These are phyloP conservation scores for Breynia disticha DNA, from an alignment of 441 rosid genomes.

Conservation along the genomic window DNA sequence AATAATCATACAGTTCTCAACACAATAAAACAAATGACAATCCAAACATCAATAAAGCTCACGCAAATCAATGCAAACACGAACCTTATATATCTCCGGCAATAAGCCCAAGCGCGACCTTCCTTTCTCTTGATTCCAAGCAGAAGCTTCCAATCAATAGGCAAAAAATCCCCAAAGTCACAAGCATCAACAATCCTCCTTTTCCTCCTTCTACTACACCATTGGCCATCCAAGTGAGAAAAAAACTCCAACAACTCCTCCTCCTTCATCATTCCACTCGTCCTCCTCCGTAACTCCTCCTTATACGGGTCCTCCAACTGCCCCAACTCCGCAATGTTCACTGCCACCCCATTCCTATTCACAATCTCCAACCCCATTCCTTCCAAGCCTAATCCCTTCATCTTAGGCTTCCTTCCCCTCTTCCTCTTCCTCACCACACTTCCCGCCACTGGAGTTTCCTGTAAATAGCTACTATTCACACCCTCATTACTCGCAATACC, in stretches of 20 bases:
- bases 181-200: conserved; percentile 70
- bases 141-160: conserved; percentile 66
- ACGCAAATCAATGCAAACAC: neutral
- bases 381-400: conserved; percentile 13
- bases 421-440: conserved; percentile 39
- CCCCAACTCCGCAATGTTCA: conserved; percentile 38
- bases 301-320: conserved; percentile 43
- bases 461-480: no score
- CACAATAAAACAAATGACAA: no score
- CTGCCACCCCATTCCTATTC: conserved; percentile 40
- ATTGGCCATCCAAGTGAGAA: conserved; percentile 51
- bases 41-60: neutral
- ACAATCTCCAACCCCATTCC: conserved; percentile 27
- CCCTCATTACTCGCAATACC: no score
- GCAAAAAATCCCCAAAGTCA: conserved; percentile 43
- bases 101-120: conserved; percentile 52
- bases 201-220: conserved; percentile 79
- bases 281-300: conserved; percentile 46
- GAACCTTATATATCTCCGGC: conserved; percentile 64
- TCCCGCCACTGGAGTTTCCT: neutral
- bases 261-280: conserved; percentile 41
- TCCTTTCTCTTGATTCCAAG: conserved; percentile 61
- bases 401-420: conserved; percentile 47
- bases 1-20: no score
- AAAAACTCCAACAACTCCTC: conserved; percentile 51